phyloP scores from a whole-genome alignment of 257 asterid species.

The Solanum sitiens region DNA sequence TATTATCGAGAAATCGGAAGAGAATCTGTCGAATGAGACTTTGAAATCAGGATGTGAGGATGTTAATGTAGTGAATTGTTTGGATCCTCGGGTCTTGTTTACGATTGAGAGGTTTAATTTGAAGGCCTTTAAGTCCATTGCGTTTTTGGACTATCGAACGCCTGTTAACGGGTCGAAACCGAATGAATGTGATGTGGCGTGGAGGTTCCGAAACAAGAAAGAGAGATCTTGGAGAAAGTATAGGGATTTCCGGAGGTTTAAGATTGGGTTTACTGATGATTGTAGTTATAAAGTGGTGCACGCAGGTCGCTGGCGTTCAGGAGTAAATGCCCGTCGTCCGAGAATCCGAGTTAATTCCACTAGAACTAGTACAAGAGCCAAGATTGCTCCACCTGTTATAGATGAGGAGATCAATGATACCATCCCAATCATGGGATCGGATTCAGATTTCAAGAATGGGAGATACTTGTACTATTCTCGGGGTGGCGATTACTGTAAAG shows the following conservation, averaged over 20 bases:
- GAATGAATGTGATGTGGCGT: slow-evolving; percentile 84
- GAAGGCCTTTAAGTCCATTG: slow-evolving; percentile 57
- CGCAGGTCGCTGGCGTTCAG: slow-evolving; percentile 88
- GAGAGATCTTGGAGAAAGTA: slow-evolving; percentile 95
- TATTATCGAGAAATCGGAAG: slow-evolving; percentile 51
- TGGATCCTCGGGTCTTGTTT: slow-evolving; percentile 61
- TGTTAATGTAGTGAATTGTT: slow-evolving; percentile 48
- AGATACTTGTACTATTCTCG: slow-evolving; percentile 84
- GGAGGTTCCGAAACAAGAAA: slow-evolving; percentile 85
- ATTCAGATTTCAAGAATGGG: slow-evolving; percentile 62
- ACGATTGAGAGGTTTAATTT: slow-evolving; percentile 73
- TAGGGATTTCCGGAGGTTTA: slow-evolving; percentile 90
- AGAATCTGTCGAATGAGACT: slow-evolving; percentile 22
- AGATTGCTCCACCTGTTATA: slow-evolving; percentile 24
- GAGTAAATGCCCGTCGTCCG: slow-evolving; percentile 74
- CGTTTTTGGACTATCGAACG: slow-evolving; percentile 58
- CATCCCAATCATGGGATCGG: slow-evolving; percentile 59
- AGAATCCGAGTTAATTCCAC: slow-evolving; percentile 21
- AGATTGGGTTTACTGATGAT: slow-evolving; percentile 54
- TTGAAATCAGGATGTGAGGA: slow-evolving; percentile 63
- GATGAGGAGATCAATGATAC: slow-evolving; percentile 93
- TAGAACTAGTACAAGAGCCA: slow-evolving; percentile 21
- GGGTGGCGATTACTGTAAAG: slow-evolving; percentile 95
- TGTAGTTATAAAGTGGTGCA: slow-evolving; percentile 60
- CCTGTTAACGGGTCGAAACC: slow-evolving; percentile 73